These are phyloP conservation scores for Aureobasidium sp. DNA, from an alignment of 2,329 filamentous ascomycete genomes.

Conservation along the genomic window DNA sequence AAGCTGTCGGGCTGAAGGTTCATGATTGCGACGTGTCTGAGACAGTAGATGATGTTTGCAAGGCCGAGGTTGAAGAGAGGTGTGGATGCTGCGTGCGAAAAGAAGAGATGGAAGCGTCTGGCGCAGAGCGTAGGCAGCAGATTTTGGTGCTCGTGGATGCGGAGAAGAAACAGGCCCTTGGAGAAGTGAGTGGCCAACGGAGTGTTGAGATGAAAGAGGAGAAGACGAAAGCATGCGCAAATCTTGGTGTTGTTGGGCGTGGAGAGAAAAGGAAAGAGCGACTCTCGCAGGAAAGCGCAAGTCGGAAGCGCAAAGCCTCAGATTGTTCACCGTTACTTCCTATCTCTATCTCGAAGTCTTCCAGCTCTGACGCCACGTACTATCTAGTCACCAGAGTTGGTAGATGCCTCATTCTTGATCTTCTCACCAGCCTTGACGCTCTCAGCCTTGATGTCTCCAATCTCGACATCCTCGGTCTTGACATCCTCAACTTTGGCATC, in stretches of 20 bases:
- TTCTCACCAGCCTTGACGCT: not conserved
- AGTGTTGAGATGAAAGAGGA: not conserved
- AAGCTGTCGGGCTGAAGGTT: not conserved
- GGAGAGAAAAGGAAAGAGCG: not conserved
- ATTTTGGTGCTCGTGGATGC: not conserved
- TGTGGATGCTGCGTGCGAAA: not conserved
- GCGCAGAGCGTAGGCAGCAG: too few species aligned
- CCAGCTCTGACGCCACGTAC: not conserved
- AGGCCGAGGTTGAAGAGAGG: not conserved
- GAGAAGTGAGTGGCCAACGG: not conserved
- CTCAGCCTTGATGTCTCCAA: not conserved
- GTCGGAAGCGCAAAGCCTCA: not conserved
- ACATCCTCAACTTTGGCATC: not conserved
- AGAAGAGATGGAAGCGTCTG: not conserved
- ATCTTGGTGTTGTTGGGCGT: not conserved
- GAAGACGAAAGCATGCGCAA: not conserved
- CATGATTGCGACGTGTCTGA: not conserved
- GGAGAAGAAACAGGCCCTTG: not conserved
- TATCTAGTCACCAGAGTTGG: not conserved
- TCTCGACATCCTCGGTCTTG: not conserved
- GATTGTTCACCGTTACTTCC: not conserved
- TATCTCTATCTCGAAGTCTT: not conserved
- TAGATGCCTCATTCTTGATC: not conserved
- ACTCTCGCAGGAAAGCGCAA: not conserved
- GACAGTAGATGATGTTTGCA: not conserved